Evolutionary conservation across 768 basidiomycete genomes (phyloP), one percentile per base, ranked within the genome.

Genomic region (Paxillus ammoniavirescens): DNA sequence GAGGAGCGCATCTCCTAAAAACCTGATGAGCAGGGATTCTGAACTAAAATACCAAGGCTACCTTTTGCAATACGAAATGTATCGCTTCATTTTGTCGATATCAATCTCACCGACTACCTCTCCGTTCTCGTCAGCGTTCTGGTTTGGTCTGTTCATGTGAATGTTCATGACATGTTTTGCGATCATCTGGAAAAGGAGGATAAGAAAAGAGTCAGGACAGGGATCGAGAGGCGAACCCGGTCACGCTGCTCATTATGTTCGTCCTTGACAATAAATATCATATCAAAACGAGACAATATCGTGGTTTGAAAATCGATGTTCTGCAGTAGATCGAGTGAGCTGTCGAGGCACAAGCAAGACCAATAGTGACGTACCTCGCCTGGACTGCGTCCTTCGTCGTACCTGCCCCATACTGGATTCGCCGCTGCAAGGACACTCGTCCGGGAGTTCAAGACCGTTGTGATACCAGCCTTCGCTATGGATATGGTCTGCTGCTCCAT

Each of bases 401-500:
- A 99, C 54, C 96, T 80, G 47, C 96, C 96, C 76, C 95, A 98
- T 9, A 99, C 93, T 1, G 96, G 96, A 72, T 99, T 99, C 2
- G 96, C 96, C 2, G 96, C 96, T 1, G 96, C 96, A 41, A 99
- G 81, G 4, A 98, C 96, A 56, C 91, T 94, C 0, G 97, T 98
- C 37, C 96, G 76, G 2, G 94, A 95, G 72, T 99, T 99, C 10
- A 99, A 74, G 6, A 98, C 93, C 2, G 96, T 99, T 0, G 97
- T 98, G 52, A 99, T 99, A 56, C 96, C 97, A 4, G 97, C 97
- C 69, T 99, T 98, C 15, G 96, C 96, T 58, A 99, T 98, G 2
- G 97, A 98, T 61, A 99, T 98, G 0, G 97, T 99, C 65, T 98
- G 96, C 66, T 99, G 97, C 65, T 99, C 97, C 97, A 99, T 99